phyloP scores from a whole-genome alignment of 108 stramenopile genomes.

The Nannochloropsis salina region DNA sequence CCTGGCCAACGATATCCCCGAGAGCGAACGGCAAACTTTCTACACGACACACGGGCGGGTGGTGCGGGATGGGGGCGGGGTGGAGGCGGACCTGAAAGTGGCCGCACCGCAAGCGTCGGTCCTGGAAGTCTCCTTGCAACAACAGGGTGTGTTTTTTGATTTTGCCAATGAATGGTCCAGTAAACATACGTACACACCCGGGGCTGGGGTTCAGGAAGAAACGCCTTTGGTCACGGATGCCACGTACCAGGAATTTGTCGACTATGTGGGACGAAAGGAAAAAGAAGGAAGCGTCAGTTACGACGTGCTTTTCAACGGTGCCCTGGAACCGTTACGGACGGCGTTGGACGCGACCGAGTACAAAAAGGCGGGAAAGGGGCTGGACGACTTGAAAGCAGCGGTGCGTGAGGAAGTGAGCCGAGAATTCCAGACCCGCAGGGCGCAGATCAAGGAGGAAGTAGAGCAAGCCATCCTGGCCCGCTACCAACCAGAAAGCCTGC shows the following conservation, averaged over 20 bases:
- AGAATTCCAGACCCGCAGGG: slow-evolving; percentile 22
- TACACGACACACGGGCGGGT: slow-evolving; percentile 62
- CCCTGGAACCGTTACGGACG: not conserved
- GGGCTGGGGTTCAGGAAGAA: not conserved
- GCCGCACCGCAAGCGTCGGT: slow-evolving; percentile 71
- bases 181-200: slow-evolving; percentile 27
- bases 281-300: slow-evolving; percentile 20
- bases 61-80: slow-evolving; percentile 82
- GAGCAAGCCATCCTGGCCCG: slow-evolving; percentile 48
- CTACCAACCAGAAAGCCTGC: slow-evolving; percentile 49
- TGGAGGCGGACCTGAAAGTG: slow-evolving; percentile 81
- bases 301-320: not conserved
- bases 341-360: slow-evolving; percentile 32
- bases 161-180: slow-evolving; percentile 71
- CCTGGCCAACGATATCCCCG: slow-evolving; percentile 31
- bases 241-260: slow-evolving; percentile 30
- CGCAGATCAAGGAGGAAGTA: slow-evolving; percentile 26
- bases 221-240: slow-evolving; percentile 29
- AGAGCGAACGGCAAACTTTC: slow-evolving; percentile 52
- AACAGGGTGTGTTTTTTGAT: slow-evolving; percentile 65
- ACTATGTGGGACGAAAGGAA: slow-evolving; percentile 26
- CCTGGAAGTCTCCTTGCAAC: slow-evolving; percentile 72
- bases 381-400: slow-evolving; percentile 22
- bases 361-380: slow-evolving; percentile 5
- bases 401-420: slow-evolving; percentile 26